A percentile compares a stretch with the other conserved stretches of the same genome.
Evolutionary conservation across 257 asterid species (phyloP).

Genomic region (Plantago elongata): DNA sequence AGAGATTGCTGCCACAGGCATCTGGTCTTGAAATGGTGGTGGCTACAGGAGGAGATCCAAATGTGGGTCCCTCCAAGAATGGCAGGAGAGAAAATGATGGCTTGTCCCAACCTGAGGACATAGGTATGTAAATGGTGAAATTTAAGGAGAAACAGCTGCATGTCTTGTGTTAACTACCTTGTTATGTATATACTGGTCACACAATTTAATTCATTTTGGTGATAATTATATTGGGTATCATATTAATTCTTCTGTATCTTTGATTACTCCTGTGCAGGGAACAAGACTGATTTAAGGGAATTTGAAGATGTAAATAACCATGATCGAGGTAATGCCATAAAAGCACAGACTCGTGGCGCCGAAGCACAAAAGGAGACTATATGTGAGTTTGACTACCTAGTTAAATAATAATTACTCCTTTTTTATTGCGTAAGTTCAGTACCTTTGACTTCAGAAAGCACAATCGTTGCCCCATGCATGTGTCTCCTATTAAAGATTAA

Average conservation of each 20-base stretch:
- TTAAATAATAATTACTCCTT: neutral
- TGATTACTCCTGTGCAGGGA: slow-evolving; percentile 19
- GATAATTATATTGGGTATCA: neutral
- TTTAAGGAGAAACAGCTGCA: neutral
- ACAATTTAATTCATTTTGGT: neutral
- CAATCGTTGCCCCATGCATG: neutral
- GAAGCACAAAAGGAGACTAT: slow-evolving; percentile 18
- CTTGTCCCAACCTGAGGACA: slow-evolving; percentile 14
- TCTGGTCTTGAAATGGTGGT: slow-evolving; percentile 13
- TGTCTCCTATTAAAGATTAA: slow-evolving; percentile 11
- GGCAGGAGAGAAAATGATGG: slow-evolving; percentile 11
- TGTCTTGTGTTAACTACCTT: neutral
- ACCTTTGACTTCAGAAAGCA: no score
- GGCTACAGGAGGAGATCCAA: slow-evolving; percentile 13
- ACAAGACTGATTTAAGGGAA: slow-evolving; percentile 17
- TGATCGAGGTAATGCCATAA: slow-evolving; percentile 15
- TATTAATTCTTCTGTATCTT: neutral
- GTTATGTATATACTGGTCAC: neutral
- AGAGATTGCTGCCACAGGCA: slow-evolving; percentile 25
- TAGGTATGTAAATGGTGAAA: slow-evolving; percentile 25
- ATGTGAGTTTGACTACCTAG: slow-evolving; percentile 19
- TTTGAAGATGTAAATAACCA: slow-evolving; percentile 13
- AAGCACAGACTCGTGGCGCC: neutral
- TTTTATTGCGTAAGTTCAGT: neutral
- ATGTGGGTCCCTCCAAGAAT: slow-evolving; percentile 19